A percentile compares a stretch with the other conserved stretches of the same genome.
Evolutionary conservation across 345 rosid genomes (phyloP).

Genomic region (Euclidium syriacum): DNA sequence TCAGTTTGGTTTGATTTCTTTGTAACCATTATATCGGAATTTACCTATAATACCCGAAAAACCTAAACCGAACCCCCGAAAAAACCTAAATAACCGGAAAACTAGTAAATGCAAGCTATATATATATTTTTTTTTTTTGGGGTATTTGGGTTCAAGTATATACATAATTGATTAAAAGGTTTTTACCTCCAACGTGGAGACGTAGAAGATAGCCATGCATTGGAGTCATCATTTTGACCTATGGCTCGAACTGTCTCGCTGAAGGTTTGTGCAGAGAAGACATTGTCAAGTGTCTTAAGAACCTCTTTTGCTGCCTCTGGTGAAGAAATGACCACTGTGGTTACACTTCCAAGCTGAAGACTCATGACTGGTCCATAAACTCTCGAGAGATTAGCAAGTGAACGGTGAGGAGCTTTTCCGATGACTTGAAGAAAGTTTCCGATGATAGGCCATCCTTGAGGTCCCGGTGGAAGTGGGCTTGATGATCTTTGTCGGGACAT

Average conservation of each 20-base stretch:
- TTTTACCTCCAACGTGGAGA: slow-evolving; percentile 25
- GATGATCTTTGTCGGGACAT: slow-evolving; percentile 16
- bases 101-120: no score
- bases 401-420: slow-evolving; percentile 26
- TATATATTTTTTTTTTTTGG: no score
- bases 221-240: slow-evolving; percentile 11
- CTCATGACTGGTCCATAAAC: slow-evolving; percentile 32
- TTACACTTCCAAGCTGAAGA: slow-evolving; percentile 27
- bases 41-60: no score
- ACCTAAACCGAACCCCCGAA: no score
- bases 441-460: slow-evolving; percentile 20
- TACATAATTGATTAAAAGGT: no score
- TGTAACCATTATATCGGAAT: no score
- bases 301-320: slow-evolving; percentile 31
- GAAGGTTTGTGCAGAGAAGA: slow-evolving; percentile 19
- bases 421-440: slow-evolving; percentile 18
- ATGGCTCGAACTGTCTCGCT: slow-evolving; percentile 18
- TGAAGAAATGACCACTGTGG: slow-evolving; percentile 33
- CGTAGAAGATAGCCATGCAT: background rate
- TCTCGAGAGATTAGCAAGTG: slow-evolving; percentile 24
- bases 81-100: no score
- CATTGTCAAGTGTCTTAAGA: slow-evolving; percentile 27
- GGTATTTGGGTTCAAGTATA: no score
- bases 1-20: no score
- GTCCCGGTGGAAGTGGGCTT: slow-evolving; percentile 6